Conservation (phyloP, 805 yeast genomes). For the Wickerhamiella bombiphila region DNA sequence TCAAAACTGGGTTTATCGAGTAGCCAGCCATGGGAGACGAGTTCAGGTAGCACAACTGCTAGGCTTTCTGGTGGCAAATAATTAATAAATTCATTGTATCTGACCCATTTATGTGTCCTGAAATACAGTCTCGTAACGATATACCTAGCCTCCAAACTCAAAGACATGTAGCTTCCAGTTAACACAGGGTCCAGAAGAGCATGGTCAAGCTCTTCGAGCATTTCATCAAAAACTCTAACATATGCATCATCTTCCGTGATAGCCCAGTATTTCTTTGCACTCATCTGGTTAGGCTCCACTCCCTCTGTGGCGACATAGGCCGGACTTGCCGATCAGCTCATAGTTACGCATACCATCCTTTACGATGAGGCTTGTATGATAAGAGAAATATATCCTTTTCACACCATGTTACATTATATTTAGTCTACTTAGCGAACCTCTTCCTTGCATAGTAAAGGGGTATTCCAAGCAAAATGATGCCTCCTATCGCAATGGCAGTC, state of each 20-base stretch:
- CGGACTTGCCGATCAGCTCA: too few relatives aligned
- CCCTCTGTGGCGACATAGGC: too few relatives aligned
- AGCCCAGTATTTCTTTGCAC: constrained; percentile 13
- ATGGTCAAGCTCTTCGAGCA: constrained; percentile 14
- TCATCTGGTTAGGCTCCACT: too few relatives aligned
- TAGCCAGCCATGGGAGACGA: constrained; percentile 10
- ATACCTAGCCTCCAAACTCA: constrained; percentile 10
- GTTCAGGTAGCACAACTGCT: constrained; percentile 5
- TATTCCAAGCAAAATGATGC: too few relatives aligned
- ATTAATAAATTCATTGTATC: constrained; percentile 14
- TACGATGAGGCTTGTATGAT: too few relatives aligned
- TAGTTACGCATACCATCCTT: too few relatives aligned
- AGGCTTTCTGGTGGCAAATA: constrained; percentile 16
- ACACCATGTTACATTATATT: too few relatives aligned
- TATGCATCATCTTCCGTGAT: constrained; percentile 16
- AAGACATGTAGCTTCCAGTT: constrained; percentile 2
- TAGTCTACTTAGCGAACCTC: too few relatives aligned
- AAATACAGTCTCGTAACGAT: constrained; percentile 15
- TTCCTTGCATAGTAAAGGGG: too few relatives aligned
- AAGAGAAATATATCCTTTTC: too few relatives aligned
- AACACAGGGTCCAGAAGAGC: constrained; percentile 5
- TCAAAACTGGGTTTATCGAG: constrained; percentile 5
- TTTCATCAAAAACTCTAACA: constrained; percentile 15
- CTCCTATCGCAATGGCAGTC: neutral
- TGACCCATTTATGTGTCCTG: constrained; percentile 15